Percentiles rank a stretch among this genome's conserved stretches.
Conservation (phyloP, 495 filamentous ascomycete species). For the Hypoxylon lienhwacheense region DNA sequence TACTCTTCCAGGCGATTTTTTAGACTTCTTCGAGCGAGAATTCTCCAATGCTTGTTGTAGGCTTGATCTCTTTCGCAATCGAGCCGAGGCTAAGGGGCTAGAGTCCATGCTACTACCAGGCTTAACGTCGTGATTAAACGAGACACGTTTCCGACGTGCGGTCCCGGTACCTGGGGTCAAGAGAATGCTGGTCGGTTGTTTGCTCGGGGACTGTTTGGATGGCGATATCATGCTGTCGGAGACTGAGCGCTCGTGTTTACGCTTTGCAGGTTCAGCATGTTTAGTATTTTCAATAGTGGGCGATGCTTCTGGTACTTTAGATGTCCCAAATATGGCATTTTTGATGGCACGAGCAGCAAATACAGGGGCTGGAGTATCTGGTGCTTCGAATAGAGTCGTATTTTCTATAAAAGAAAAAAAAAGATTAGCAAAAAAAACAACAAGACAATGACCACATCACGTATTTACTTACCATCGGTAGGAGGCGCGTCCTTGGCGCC, state of each 20-base stretch:
- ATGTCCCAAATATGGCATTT: constrained; percentile 87
- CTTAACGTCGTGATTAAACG: constrained; percentile 70
- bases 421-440: constrained; percentile 18
- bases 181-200: constrained; percentile 64
- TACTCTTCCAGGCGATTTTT: constrained; percentile 21
- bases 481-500: constrained; percentile 38
- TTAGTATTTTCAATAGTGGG: constrained; percentile 7
- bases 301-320: constrained; percentile 43
- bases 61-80: constrained; percentile 47
- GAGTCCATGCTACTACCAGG: constrained; percentile 55
- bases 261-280: constrained; percentile 5
- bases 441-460: not conserved
- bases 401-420: constrained; percentile 36
- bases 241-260: constrained; percentile 1
- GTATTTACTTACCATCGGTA: constrained; percentile 35
- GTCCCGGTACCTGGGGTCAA: constrained; percentile 84
- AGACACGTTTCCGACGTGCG: constrained; percentile 83
- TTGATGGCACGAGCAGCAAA: constrained; percentile 94
- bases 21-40: constrained; percentile 40
- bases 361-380: constrained; percentile 89
- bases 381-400: constrained; percentile 62
- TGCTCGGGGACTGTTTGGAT: constrained; percentile 44
- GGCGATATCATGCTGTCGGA: constrained; percentile 18
- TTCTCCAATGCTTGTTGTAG: constrained; percentile 59
- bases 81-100: constrained; percentile 56